A percentile compares a stretch with the other conserved stretches of the same genome.
Evolutionary conservation across 257 asterid genomes (phyloP).

Genomic region (Asclepias syriaca): DNA sequence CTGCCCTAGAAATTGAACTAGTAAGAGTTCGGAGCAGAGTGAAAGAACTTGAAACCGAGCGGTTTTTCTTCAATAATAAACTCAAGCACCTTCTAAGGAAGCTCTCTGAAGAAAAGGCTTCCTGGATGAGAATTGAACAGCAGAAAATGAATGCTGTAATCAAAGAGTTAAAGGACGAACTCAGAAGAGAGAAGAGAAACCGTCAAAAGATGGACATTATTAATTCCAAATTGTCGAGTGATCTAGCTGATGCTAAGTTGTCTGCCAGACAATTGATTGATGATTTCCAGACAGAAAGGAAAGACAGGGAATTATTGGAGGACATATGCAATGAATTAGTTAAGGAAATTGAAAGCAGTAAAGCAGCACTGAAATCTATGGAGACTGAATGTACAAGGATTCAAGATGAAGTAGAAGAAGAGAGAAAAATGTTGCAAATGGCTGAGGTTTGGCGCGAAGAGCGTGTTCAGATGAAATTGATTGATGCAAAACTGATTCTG

Average conservation of each 20-base stretch:
- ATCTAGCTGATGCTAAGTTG: conserved; percentile 37
- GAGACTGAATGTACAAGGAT: conserved; percentile 22
- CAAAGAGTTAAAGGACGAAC: conserved; percentile 24
- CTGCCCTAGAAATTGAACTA: conserved; percentile 22
- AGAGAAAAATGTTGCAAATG: conserved; percentile 44
- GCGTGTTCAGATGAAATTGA: conserved; percentile 43
- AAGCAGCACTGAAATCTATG: conserved; percentile 32
- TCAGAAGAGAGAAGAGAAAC: conserved; percentile 29
- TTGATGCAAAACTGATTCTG: conserved; percentile 42
- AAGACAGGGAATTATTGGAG: conserved; percentile 30
- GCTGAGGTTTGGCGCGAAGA: conserved; percentile 64
- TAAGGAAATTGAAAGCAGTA: conserved; percentile 32
- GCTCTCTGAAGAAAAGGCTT: conserved; percentile 28
- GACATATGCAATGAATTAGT: conserved; percentile 29
- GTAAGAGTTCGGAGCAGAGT: conserved; percentile 18
- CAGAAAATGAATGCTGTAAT: conserved; percentile 13
- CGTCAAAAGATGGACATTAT: conserved; percentile 21
- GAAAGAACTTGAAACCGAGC: conserved; percentile 27
- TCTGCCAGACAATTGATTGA: conserved; percentile 20
- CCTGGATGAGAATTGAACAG: conserved; percentile 23
- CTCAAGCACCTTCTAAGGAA: conserved; percentile 22
- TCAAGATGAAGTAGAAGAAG: conserved; percentile 37
- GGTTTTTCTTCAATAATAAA: conserved; percentile 16
- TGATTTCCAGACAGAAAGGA: conserved; percentile 37
- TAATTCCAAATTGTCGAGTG: conserved; percentile 33